Conservation (phyloP, 2,329 filamentous ascomycete genomes). For the Aspergillus flavus region DNA sequence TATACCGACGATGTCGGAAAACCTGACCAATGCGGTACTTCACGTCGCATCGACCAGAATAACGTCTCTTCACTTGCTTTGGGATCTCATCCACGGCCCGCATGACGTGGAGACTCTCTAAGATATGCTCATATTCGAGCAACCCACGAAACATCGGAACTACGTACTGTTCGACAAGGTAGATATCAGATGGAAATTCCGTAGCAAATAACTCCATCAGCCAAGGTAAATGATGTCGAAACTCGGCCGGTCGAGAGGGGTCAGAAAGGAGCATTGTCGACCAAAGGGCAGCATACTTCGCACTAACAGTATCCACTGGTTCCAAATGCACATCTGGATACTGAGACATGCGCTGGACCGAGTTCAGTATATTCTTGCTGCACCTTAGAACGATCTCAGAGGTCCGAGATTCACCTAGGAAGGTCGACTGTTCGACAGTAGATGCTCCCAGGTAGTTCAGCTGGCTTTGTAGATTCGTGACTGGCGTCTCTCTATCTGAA, state of each 20-base stretch:
- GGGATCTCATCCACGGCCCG: slow-evolving; percentile 59
- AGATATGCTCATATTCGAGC: slow-evolving; percentile 57
- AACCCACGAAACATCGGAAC: slow-evolving; percentile 60
- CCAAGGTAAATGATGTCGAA: slow-evolving; percentile 65
- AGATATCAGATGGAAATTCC: slow-evolving; percentile 71
- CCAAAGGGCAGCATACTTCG: slow-evolving; percentile 76
- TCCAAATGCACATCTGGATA: slow-evolving; percentile 30
- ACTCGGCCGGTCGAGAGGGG: slow-evolving; percentile 50
- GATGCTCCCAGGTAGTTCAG: slow-evolving; percentile 57
- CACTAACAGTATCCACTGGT: slow-evolving; percentile 59
- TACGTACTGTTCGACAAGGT: slow-evolving; percentile 69
- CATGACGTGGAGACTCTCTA: slow-evolving; percentile 58
- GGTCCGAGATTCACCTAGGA: slow-evolving; percentile 66
- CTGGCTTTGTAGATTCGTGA: slow-evolving; percentile 60
- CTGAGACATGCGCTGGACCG: slow-evolving; percentile 58
- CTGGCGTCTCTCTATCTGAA: slow-evolving; percentile 66
- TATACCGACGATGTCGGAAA: slow-evolving; percentile 79
- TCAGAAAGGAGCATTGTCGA: slow-evolving; percentile 59
- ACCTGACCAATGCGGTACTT: slow-evolving; percentile 77
- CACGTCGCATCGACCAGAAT: slow-evolving; percentile 48
- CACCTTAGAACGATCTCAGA: slow-evolving; percentile 73
- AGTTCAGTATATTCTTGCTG: slow-evolving; percentile 78
- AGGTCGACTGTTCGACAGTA: slow-evolving; percentile 45
- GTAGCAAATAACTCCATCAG: slow-evolving; percentile 66
- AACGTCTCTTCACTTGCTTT: slow-evolving; percentile 49